Evolutionary conservation across 768 basidiomycete genomes (phyloP).

Genomic region (Trametes villosa): DNA sequence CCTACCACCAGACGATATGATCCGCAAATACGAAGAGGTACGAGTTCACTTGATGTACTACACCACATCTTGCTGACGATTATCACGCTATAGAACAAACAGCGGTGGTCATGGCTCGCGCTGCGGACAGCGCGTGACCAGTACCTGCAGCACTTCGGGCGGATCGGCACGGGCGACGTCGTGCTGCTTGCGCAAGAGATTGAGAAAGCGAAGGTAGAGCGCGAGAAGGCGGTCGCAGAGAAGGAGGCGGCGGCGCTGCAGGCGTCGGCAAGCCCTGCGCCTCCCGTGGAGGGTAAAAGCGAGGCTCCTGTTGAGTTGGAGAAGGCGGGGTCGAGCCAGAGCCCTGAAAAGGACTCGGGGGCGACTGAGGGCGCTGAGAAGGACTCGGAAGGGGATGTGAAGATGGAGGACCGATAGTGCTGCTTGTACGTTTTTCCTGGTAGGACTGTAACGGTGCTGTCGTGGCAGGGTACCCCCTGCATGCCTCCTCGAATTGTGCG

Average conservation of each 20-base stretch:
- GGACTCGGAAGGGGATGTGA: slow-evolving; percentile 33
- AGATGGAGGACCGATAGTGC: slow-evolving; percentile 31
- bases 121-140: slow-evolving; percentile 76
- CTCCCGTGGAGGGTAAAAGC: background rate
- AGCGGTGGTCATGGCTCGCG: slow-evolving; percentile 80
- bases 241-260: slow-evolving; percentile 35
- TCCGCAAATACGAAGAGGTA: slow-evolving; percentile 68
- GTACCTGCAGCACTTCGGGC: slow-evolving; percentile 77
- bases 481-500: too few species aligned
- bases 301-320: background rate
- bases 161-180: slow-evolving; percentile 81
- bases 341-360: background rate
- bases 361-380: slow-evolving; percentile 2
- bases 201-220: slow-evolving; percentile 36
- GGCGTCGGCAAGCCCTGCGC: slow-evolving; percentile 25
- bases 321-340: slow-evolving; percentile 1
- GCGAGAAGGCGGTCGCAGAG: slow-evolving; percentile 39
- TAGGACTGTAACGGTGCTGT: too few species aligned
- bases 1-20: slow-evolving; percentile 50
- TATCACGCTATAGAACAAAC: slow-evolving; percentile 58
- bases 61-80: slow-evolving; percentile 12
- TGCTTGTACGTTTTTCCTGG: too few species aligned
- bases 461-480: too few species aligned
- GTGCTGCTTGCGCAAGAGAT: slow-evolving; percentile 35
- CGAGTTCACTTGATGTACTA: slow-evolving; percentile 6